Evolutionary conservation across 768 basidiomycete species (phyloP).

Genomic region (Solioccasus polychromus): DNA sequence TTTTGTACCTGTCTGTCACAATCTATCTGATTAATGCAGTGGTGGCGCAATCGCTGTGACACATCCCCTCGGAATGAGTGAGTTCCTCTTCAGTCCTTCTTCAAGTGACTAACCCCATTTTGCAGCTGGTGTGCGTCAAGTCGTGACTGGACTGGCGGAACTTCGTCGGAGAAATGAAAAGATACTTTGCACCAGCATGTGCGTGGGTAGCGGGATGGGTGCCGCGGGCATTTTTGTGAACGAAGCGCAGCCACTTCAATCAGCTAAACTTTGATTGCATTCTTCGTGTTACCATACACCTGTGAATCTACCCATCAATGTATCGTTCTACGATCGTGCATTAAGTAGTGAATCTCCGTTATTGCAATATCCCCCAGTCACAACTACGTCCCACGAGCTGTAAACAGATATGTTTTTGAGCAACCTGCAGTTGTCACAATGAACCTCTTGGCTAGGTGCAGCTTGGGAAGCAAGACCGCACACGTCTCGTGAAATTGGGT

Average conservation of each 20-base stretch:
- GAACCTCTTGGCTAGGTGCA: background rate
- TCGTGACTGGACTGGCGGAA: slow-evolving; percentile 85
- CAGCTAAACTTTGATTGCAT: slow-evolving; percentile 24
- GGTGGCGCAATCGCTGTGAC: slow-evolving; percentile 85
- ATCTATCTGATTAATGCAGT: slow-evolving; percentile 35
- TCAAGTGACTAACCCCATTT: slow-evolving; percentile 13
- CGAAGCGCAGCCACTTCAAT: slow-evolving; percentile 39
- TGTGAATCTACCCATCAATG: background rate
- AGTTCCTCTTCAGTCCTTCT: slow-evolving; percentile 20
- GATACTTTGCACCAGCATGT: slow-evolving; percentile 80
- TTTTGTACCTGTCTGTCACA: background rate
- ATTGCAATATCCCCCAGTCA: slow-evolving; percentile 77
- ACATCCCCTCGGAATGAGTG: slow-evolving; percentile 85
- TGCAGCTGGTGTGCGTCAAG: slow-evolving; percentile 79
- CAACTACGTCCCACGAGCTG: slow-evolving; percentile 65
- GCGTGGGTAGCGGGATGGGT: slow-evolving; percentile 86
- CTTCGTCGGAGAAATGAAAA: slow-evolving; percentile 65
- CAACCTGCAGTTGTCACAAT: slow-evolving; percentile 59
- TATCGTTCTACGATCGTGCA: background rate
- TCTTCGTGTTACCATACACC: background rate
- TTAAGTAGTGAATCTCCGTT: slow-evolving; percentile 56
- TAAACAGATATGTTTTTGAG: too few relatives aligned
- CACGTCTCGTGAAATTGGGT: slow-evolving; percentile 56
- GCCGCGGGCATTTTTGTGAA: slow-evolving; percentile 80
- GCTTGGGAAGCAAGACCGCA: slow-evolving; percentile 30